Evolutionary conservation across 1,139 yeast species (phyloP).

Genomic region (Hyphopichia khmerensis): DNA sequence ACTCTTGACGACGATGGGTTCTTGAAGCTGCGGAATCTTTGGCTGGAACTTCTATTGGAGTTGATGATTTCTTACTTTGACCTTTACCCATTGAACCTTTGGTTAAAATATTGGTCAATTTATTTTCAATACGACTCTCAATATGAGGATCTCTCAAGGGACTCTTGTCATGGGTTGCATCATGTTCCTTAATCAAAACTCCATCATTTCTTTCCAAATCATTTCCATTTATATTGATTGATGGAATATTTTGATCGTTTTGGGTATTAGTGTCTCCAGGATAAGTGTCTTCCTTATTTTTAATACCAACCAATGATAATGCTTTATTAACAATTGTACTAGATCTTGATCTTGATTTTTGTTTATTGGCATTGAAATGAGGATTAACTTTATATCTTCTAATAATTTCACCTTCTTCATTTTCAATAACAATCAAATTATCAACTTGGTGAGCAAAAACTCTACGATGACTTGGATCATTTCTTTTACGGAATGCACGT

Average conservation of each 20-base stretch:
- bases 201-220: conserved; percentile 6
- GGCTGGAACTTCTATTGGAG: neutral
- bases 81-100: conserved; percentile 1
- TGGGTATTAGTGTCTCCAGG: conserved; percentile 3
- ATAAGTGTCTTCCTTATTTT: conserved; percentile 17
- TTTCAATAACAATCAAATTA: conserved; percentile 78
- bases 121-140: conserved; percentile 26
- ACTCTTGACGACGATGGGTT: conserved; percentile 6
- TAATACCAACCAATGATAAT: conserved; percentile 52
- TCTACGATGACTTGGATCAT: conserved; percentile 32
- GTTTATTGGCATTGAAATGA: conserved; percentile 25
- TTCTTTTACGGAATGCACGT: conserved; percentile 28
- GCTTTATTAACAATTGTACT: conserved; percentile 43
- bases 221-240: conserved; percentile 5
- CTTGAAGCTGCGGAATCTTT: conserved; percentile 6
- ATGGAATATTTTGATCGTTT: conserved; percentile 3
- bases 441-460: conserved; percentile 54
- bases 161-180: conserved; percentile 14
- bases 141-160: conserved; percentile 17
- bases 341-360: conserved; percentile 23
- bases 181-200: conserved; percentile 17
- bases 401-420: conserved; percentile 87
- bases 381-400: conserved; percentile 75
- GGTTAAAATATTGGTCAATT: conserved; percentile 23
- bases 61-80: neutral